Conservation (phyloP, 2,329 filamentous ascomycete genomes). For the Leptosphaerulina australis region DNA sequence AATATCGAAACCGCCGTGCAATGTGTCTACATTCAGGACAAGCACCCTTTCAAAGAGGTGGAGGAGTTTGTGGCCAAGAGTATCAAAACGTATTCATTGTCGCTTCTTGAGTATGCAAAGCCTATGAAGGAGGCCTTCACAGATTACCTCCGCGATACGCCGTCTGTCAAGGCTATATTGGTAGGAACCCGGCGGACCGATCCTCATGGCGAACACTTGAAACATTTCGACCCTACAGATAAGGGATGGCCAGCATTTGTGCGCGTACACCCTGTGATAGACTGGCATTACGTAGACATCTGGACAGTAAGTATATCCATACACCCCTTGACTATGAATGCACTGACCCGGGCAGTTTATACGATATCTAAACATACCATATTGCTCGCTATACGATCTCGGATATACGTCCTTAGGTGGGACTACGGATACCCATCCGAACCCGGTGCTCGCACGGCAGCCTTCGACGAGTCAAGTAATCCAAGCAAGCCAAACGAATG, state of each 20-base stretch:
- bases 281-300: constrained; percentile 96
- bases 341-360: constrained; percentile 66
- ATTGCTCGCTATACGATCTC: constrained; percentile 84
- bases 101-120: constrained; percentile 73
- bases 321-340: not conserved
- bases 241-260: constrained; percentile 90
- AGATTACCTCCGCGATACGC: constrained; percentile 71
- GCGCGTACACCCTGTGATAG: constrained; percentile 92
- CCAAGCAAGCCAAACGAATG: constrained; percentile 22
- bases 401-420: constrained; percentile 95
- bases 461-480: constrained; percentile 27
- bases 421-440: constrained; percentile 84
- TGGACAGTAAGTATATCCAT: constrained; percentile 75
- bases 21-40: constrained; percentile 86
- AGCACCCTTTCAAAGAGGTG: constrained; percentile 83
- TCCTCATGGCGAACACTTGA: constrained; percentile 80
- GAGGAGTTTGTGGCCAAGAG: constrained; percentile 79
- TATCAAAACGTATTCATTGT: constrained; percentile 72
- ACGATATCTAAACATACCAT: constrained; percentile 76
- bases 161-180: constrained; percentile 75
- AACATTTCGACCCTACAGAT: constrained; percentile 86
- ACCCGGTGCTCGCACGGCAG: constrained; percentile 64
- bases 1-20: constrained; percentile 61
- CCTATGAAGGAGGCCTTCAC: constrained; percentile 83
- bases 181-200: constrained; percentile 90